These are phyloP conservation scores for Erythrobasidium yunnanense DNA, from an alignment of 768 basidiomycete species.

Conservation along the genomic window DNA sequence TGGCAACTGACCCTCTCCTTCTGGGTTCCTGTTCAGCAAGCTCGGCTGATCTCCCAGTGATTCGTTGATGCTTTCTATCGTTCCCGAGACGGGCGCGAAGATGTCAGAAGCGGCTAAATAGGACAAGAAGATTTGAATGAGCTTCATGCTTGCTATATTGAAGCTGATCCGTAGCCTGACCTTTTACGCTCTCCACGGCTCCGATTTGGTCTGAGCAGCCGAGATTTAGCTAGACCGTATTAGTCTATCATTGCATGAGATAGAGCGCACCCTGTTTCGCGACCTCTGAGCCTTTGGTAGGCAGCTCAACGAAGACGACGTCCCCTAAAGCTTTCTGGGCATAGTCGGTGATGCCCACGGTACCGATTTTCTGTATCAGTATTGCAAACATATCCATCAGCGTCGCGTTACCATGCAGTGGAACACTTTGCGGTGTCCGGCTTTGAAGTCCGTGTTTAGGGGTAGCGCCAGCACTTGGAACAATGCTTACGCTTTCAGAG, in stretches of 20 bases:
- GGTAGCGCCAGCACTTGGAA: too few species aligned
- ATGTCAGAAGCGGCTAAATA: slow-evolving; percentile 36
- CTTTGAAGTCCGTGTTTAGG: too few species aligned
- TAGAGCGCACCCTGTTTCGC: slow-evolving; percentile 65
- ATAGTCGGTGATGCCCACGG: slow-evolving; percentile 76
- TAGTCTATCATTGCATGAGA: background rate
- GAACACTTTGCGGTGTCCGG: too few species aligned
- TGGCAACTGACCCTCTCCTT: slow-evolving; percentile 67
- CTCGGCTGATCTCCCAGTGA: slow-evolving; percentile 57
- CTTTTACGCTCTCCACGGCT: slow-evolving; percentile 37
- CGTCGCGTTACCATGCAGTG: too few species aligned
- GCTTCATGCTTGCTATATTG: background rate
- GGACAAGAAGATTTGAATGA: background rate
- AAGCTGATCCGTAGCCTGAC: background rate
- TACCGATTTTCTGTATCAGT: slow-evolving; percentile 51
- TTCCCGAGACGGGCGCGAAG: slow-evolving; percentile 85
- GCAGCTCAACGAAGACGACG: slow-evolving; percentile 93
- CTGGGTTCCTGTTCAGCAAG: slow-evolving; percentile 76
- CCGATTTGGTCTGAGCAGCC: slow-evolving; percentile 33
- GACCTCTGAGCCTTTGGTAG: slow-evolving; percentile 54
- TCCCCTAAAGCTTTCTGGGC: slow-evolving; percentile 87
- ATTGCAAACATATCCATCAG: too few species aligned
- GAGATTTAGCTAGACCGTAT: background rate
- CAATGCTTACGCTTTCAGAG: slow-evolving; percentile 48
- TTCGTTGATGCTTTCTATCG: slow-evolving; percentile 67